Evolutionary conservation across 306 rosid species (phyloP), one percentile per base, ranked within the genome.

Genomic region (Sphenostylis stenocarpa): DNA sequence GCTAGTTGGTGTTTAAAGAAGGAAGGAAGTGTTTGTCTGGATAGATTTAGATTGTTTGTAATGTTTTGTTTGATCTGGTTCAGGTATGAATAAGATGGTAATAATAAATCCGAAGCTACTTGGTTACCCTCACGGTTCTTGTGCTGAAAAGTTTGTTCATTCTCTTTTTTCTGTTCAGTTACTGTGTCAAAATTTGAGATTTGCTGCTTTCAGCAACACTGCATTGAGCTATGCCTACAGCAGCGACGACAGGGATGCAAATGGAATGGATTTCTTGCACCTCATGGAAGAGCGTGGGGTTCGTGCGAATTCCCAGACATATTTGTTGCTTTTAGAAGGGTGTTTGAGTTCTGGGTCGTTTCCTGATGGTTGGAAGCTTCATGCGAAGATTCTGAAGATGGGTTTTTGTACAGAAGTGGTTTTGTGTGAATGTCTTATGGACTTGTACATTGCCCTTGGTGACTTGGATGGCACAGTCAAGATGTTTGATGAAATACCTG

Each of bases 61-160:
- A 20, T 48, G 38, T 64, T 9, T 45, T 76, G 13, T 24, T 47
- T 55, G 64, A 28, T 38, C 21, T 14, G 62, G 10, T 55, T 81
- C 60, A 93, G 97, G 96, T 53, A 93, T 89, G 97, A 95, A 95
- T 84, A 95, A 95, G 86, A 95, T 95, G 99, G 97, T 95, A 29
- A 92, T 92, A 77, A 1, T 26, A 39, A 48, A 36, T 56, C 66
- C 34, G 47, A 52, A 34, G 15, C 17, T 61, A 31, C 57, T 75
- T 53, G 45, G 36, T 74, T 48, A 24, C n/a, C 17, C 38, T 16
- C 69, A 21, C 9, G 33, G 45, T 53, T 45, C 49, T 55, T 57
- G 47, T 24, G 38, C 81, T 77, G 5, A 76, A 76, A 53, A 41
- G 1, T 26, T 57, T 13, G 15, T 48, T 23, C 11, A 12, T 34